Base-by-base conservation (phyloP, 164 flowering plant genomes). In the Magnolia officinalis region DNA sequence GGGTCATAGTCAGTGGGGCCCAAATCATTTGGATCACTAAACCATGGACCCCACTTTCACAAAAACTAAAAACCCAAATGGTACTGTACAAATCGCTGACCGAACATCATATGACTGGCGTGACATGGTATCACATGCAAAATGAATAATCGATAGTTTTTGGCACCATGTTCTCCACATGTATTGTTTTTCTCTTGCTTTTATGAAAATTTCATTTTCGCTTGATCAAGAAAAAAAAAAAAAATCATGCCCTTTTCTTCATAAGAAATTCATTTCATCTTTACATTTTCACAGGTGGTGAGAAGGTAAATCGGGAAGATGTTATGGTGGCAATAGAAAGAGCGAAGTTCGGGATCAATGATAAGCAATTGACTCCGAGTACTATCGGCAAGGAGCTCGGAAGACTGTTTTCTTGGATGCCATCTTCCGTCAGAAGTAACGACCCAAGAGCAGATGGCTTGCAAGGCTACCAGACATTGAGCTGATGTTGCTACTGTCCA, bases 241-340 rank as follows among this genome's bases (percentile, higher is more conserved):
- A 11, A 55, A 3, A 0, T 55, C 18, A 11, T 55, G 61, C 61
- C 61, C 61, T 9, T 55, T 55, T 55, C 13, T 8, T 55, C 1
- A 9, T 31, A 37, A 7, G 51, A 29, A 13, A 37, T 3, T 37
- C 45, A 37, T 37, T 11, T 55, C 10, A 11, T 2, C 61, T 55
- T 16, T 8, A 16, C 13, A 55, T 11, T 63, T 49, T 72, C 20
- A 71, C 86, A 96, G 98, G 97, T 78, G 87, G 88, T 67, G 97
- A 92, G 77, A 77, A 73, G 19, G 97, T 94, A 72, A 58, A 85
- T 14, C 87, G 97, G 80, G 99, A 96, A 85, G 97, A 96, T 82
- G 76, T 94, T 73, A 91, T 94, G 98, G 92, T 88, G 81, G 96
- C 98, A 23, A 83, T 96, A 74, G 99, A 94, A 78, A 91, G 99